Conservation (phyloP, 805 yeast species). For the Nakazawaea wickerhamii region DNA sequence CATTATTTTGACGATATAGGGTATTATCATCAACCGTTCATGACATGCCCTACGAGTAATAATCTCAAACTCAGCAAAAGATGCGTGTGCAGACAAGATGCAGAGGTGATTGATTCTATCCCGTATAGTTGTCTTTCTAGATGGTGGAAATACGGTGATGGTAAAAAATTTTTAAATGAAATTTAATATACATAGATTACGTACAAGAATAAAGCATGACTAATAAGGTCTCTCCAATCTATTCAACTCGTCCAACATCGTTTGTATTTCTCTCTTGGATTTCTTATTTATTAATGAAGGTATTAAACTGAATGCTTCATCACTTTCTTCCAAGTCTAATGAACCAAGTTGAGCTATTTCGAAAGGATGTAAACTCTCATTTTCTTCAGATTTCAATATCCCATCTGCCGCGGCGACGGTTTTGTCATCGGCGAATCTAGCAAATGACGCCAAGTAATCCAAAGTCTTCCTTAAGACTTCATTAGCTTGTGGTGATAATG, state of each 20-base stretch:
- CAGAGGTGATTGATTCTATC: slow-evolving; percentile 34
- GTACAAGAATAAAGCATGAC: slow-evolving; percentile 4
- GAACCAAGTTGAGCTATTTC: slow-evolving; percentile 87
- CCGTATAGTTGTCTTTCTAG: slow-evolving; percentile 59
- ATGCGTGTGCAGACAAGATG: slow-evolving; percentile 51
- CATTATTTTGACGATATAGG: slow-evolving; percentile 83
- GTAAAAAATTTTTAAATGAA: slow-evolving; percentile 51
- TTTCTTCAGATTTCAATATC: slow-evolving; percentile 68
- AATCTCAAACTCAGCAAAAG: slow-evolving; percentile 46
- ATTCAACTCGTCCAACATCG: slow-evolving; percentile 81
- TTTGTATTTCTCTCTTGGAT: slow-evolving; percentile 81
- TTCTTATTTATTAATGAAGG: slow-evolving; percentile 78
- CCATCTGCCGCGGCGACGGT: slow-evolving; percentile 93
- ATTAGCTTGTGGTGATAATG: slow-evolving; percentile 68
- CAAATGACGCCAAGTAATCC: slow-evolving; percentile 77
- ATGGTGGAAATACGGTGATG: slow-evolving; percentile 74
- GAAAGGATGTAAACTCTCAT: slow-evolving; percentile 82
- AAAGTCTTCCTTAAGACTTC: slow-evolving; percentile 89
- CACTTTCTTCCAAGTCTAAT: slow-evolving; percentile 91
- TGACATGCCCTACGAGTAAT: slow-evolving; percentile 51
- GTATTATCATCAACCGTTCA: slow-evolving; percentile 68
- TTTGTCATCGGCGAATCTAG: slow-evolving; percentile 87
- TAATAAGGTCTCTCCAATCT: slow-evolving; percentile 45
- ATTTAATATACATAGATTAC: background rate
- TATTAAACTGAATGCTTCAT: slow-evolving; percentile 89